These are phyloP conservation scores for Yamadazyma phyllophila DNA, from an alignment of 805 yeast genomes.

Conservation along the genomic window DNA sequence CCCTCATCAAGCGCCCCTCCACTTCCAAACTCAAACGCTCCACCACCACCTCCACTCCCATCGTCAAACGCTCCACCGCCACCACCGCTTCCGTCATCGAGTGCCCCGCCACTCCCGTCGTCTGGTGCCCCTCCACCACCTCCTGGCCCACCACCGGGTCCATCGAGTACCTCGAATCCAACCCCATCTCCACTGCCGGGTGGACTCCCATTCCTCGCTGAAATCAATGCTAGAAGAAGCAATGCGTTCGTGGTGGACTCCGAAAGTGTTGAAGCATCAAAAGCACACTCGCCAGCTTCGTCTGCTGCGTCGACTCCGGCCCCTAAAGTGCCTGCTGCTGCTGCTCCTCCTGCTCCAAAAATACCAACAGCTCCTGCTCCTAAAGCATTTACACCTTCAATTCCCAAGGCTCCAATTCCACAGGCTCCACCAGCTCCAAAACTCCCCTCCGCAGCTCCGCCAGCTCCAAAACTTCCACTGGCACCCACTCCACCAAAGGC, in stretches of 20 bases:
- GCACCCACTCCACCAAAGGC: slow-evolving; percentile 22
- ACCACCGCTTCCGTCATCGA: slow-evolving; percentile 49
- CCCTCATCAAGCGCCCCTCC: slow-evolving; percentile 21
- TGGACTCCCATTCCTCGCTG: slow-evolving; percentile 56
- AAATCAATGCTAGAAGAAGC: slow-evolving; percentile 54
- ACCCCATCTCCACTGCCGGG: slow-evolving; percentile 20
- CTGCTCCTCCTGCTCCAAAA: slow-evolving; percentile 6
- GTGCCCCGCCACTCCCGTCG: slow-evolving; percentile 17
- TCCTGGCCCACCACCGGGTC: slow-evolving; percentile 15
- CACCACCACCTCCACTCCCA: slow-evolving; percentile 15
- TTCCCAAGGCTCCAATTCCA: slow-evolving; percentile 16
- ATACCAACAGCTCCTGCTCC: slow-evolving; percentile 18
- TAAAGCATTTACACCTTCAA: slow-evolving; percentile 20
- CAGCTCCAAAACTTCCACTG: slow-evolving; percentile 7
- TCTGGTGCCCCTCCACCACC: slow-evolving; percentile 18
- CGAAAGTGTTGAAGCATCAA: slow-evolving; percentile 13
- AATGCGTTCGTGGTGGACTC: slow-evolving; percentile 49
- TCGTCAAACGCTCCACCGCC: slow-evolving; percentile 34
- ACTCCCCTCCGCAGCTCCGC: slow-evolving; percentile 9
- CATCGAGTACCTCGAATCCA: slow-evolving; percentile 4
- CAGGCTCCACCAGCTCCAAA: slow-evolving; percentile 11
- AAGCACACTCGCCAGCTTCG: slow-evolving; percentile 17
- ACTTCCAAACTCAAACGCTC: slow-evolving; percentile 15
- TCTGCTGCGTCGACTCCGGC: slow-evolving; percentile 6
- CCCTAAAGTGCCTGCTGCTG: slow-evolving; percentile 14